Evolutionary conservation across 1,139 yeast species (phyloP), one percentile per base, ranked within the genome.

Genomic region (Tardiomyces digboiensis): DNA sequence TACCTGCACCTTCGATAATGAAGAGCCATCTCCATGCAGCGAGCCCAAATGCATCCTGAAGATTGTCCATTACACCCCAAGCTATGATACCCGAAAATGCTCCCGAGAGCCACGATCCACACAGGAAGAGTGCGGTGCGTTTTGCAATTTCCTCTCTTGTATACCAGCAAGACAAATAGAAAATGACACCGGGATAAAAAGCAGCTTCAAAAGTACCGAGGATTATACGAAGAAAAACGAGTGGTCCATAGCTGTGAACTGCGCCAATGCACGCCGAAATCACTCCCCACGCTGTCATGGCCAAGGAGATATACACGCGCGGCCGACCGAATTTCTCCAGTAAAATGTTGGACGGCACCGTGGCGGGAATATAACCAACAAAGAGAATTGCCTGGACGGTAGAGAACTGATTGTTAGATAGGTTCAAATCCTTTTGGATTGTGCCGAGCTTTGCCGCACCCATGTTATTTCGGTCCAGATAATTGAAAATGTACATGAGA

Each of bases 21-120:
- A 80, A 83, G 60, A 82, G 75, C 91, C 91, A 83, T 61, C 80
- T 75, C 93, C 93, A 83, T 23, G 87, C 80, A 7, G 72, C 71
- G 38, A 75, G 60, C 2, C 87, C 87, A 39, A 63, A 65, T 7
- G 61, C 64, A 39, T 80, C 81, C 45, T 72, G 70, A 53, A 82
- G 60, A n/a, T 52, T 48, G 26, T 50, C 48, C 78, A 82, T 49
- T 2, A 58, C 68, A 45, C 33, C 33, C 33, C 53, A 61, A 6
- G 67, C 64, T 38, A 62, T 51, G 12, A 62, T 43, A 1, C 65
- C 64, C 5, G 64, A 60, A 46, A 62, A 59, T 12, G 64, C 65
- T 18, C 67, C 67, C 2, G 69, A 57, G 18, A 61, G 26, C 39
- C 57, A 52, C 3, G 66, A 60, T 6, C 58, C 54, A 8, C 82